phyloP scores from a whole-genome alignment of 2,329 filamentous ascomycete species.

The Eurotiales sp. region DNA sequence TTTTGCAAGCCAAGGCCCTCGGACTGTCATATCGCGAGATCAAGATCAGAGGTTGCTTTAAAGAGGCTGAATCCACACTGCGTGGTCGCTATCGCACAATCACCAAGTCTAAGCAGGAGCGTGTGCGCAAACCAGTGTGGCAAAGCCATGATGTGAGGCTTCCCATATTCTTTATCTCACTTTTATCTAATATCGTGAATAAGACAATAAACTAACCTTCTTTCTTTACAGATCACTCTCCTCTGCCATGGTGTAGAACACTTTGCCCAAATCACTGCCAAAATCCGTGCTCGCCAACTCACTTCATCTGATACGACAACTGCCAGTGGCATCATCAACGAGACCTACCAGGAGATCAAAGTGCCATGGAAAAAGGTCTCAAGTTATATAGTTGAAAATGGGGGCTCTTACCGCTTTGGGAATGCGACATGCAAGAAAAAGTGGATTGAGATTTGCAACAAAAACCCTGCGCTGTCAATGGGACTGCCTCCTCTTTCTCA shows the following conservation, averaged over 20 bases:
- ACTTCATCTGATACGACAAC: neutral
- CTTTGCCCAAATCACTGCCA: neutral
- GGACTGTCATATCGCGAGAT: slow-evolving; percentile 48
- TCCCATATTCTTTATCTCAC: neutral
- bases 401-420: slow-evolving; percentile 58
- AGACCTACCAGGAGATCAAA: neutral
- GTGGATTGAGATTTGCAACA: slow-evolving; percentile 40
- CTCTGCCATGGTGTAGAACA: neutral
- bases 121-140: slow-evolving; percentile 46
- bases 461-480: neutral
- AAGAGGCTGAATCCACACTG: slow-evolving; percentile 47
- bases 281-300: neutral
- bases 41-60: slow-evolving; percentile 40
- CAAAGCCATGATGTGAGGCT: slow-evolving; percentile 39
- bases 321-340: slow-evolving; percentile 1
- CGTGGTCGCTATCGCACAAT: slow-evolving; percentile 45
- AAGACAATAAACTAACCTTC: neutral
- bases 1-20: slow-evolving; percentile 38
- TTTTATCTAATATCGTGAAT: neutral
- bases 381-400: slow-evolving; percentile 49
- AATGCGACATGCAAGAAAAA: slow-evolving; percentile 62
- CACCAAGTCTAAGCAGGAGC: slow-evolving; percentile 43
- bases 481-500: too few species aligned
- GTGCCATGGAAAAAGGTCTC: slow-evolving; percentile 58
- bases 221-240: neutral